A percentile compares a stretch with the other conserved stretches of the same genome.
Evolutionary conservation across 345 rosid species (phyloP).

Genomic region (Populus ilicifolia): DNA sequence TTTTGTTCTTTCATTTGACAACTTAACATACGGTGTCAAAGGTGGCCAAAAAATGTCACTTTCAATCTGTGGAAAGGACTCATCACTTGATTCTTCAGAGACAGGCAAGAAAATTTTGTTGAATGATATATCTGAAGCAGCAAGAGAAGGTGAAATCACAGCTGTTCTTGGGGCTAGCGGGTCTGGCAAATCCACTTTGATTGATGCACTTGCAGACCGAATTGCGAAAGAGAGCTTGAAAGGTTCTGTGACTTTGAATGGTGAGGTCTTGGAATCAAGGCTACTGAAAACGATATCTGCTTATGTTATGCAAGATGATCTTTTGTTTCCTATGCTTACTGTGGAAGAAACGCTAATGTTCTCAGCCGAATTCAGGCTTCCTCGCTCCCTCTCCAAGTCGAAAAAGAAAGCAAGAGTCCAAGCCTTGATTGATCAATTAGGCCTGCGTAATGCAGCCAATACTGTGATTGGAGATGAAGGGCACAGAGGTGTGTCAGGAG

Average conservation of each 20-base stretch:
- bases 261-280: constrained; percentile 63
- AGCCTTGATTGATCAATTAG: constrained; percentile 80
- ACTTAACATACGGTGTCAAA: constrained; percentile 68
- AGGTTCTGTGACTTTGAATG: constrained; percentile 72
- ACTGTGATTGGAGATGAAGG: constrained; percentile 96
- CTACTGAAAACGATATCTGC: constrained; percentile 81
- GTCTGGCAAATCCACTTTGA: constrained; percentile 85
- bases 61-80: constrained; percentile 28
- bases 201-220: constrained; percentile 81
- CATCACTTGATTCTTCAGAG: constrained; percentile 2
- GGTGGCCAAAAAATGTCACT: constrained; percentile 32
- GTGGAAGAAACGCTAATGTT: constrained; percentile 92
- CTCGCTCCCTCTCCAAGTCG: constrained; percentile 65
- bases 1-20: constrained; percentile 65
- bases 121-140: constrained; percentile 23
- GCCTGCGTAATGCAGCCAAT: constrained; percentile 64
- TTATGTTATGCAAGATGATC: constrained; percentile 94
- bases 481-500: constrained; percentile 86
- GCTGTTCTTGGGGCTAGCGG: constrained; percentile 94
- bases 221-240: constrained; percentile 67
- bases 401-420: constrained; percentile 74
- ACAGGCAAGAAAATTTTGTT: constrained; percentile 15
- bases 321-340: constrained; percentile 84
- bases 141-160: constrained; percentile 54
- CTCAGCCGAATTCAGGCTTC: constrained; percentile 90